Base-by-base conservation (phyloP, 352 stramenopile species). In the Detonula confervacea region DNA sequence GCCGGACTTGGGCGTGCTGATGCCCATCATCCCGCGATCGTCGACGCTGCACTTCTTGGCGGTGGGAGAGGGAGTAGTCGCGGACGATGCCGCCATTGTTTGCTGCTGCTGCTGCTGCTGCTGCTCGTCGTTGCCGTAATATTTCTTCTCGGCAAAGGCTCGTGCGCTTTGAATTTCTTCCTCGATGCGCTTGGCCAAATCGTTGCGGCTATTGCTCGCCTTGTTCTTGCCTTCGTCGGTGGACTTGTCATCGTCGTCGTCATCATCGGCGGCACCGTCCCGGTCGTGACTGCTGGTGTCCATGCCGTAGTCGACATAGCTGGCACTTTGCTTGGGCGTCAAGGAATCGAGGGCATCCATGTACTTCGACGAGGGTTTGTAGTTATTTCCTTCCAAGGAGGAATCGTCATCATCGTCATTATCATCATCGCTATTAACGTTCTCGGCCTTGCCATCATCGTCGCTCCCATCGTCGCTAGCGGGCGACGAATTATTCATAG, bases 91-190 rank as follows among this genome's bases (percentile, higher is more conserved):
- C n/a, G n/a, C n/a, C n/a, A n/a, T n/a, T n/a, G n/a, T n/a, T n/a
- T n/a, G n/a, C n/a, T n/a, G n/a, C n/a, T 30, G 20, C 35, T 60
- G 8, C 8, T 60, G 51, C 30, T 60, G 51, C 0, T 42, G 33
- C 33, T 42, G 33, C 11, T 42, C 33, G 5, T 11, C 33, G 33
- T 42, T 29, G 56, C 52, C 46, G 39, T 65, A 68, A 65, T 81
- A 81, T 20, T 65, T 72, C 11, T 65, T 71, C 60, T 83, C 67
- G 11, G 68, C 75, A 70, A 73, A 73, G 16, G 61, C 63, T 27
- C 68, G 33, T 9, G 75, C 67, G 27, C 68, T 71, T 20, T 74
- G 61, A 22, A 78, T 77, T 47, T 79, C 68, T n/a, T 74, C 62
- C 63, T 75, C 69, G 18, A 79, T 77, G 12, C 61, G 44, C 14